Evolutionary conservation across 1,284 basidiomycete genomes (phyloP).

Genomic region (Ceratobasidium sp.): DNA sequence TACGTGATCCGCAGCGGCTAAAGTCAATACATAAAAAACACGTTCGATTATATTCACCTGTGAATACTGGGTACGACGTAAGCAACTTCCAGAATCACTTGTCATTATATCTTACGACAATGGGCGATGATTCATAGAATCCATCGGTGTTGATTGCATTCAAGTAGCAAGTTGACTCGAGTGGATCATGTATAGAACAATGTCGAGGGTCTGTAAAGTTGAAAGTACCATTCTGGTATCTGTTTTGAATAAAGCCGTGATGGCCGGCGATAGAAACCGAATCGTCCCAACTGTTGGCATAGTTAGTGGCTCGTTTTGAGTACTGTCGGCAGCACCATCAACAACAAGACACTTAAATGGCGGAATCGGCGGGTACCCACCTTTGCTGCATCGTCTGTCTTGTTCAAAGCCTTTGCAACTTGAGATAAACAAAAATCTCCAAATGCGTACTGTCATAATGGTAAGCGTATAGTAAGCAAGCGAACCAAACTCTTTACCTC

Average conservation of each 20-base stretch:
- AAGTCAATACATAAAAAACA: too few relatives aligned
- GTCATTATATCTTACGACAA: slow-evolving; percentile 56
- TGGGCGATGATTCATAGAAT: slow-evolving; percentile 69
- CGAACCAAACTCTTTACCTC: slow-evolving; percentile 55
- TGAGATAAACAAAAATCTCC: slow-evolving; percentile 67
- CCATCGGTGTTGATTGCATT: slow-evolving; percentile 65
- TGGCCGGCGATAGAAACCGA: slow-evolving; percentile 60
- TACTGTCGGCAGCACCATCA: slow-evolving; percentile 53
- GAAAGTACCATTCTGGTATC: slow-evolving; percentile 66
- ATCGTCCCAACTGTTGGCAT: slow-evolving; percentile 65
- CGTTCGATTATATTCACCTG: too few relatives aligned
- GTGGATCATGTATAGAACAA: slow-evolving; percentile 68
- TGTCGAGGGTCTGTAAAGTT: slow-evolving; percentile 71
- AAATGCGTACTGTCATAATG: slow-evolving; percentile 48
- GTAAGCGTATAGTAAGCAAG: background rate
- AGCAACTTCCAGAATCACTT: background rate
- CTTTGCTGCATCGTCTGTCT: slow-evolving; percentile 58
- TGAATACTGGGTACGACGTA: slow-evolving; percentile 53
- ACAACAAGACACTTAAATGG: slow-evolving; percentile 3
- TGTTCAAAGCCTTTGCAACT: slow-evolving; percentile 63
- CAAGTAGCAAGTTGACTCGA: slow-evolving; percentile 64
- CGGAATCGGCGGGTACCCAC: slow-evolving; percentile 47
- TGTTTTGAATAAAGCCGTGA: slow-evolving; percentile 55
- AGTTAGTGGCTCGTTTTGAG: slow-evolving; percentile 62
- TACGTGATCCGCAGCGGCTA: slow-evolving; percentile 47